A percentile compares a stretch with the other conserved stretches of the same genome.
Conservation (phyloP, 805 yeast species). For the Yarrowia deformans region DNA sequence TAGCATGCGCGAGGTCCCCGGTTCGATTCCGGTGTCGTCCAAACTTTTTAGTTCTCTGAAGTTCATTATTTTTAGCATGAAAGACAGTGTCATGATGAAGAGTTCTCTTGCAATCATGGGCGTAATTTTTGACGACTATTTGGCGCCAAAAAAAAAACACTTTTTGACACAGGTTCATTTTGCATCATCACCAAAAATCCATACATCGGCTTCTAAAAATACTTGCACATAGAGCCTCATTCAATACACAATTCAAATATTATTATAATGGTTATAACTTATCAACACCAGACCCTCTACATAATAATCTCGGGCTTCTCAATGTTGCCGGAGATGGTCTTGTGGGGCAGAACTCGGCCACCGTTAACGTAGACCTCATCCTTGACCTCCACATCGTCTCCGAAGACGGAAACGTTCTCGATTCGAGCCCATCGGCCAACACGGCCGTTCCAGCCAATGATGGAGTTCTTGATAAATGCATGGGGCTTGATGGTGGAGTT, state of each 20-base stretch:
- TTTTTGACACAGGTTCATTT: no score
- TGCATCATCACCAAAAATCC: no score
- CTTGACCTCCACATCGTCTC: constrained; percentile 98
- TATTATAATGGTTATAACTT: constrained; percentile 33
- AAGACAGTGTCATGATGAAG: no score
- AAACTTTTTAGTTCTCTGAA: no score
- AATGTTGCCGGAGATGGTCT: constrained; percentile 92
- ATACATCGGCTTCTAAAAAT: no score
- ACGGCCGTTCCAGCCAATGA: constrained; percentile 98
- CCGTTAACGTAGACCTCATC: constrained; percentile 99
- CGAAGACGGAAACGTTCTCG: constrained; percentile 96
- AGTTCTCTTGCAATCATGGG: no score
- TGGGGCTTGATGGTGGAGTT: constrained; percentile 94
- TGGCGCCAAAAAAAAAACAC: no score
- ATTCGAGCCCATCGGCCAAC: constrained; percentile 99
- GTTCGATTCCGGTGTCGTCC: constrained; percentile 40
- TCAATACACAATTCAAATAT: constrained; percentile 14
- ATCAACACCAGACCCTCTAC: constrained; percentile 55
- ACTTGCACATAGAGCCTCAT: no score
- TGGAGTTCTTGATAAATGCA: constrained; percentile 96
- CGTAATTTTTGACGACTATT: no score
- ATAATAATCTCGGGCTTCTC: constrained; percentile 98
- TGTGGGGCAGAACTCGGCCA: constrained; percentile 99
- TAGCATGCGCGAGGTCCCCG: constrained; percentile 40
- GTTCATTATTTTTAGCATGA: no score